A percentile compares a stretch with the other conserved stretches of the same genome.
Evolutionary conservation across 2,329 filamentous ascomycete genomes (phyloP).

Genomic region (Penicillium sp.): DNA sequence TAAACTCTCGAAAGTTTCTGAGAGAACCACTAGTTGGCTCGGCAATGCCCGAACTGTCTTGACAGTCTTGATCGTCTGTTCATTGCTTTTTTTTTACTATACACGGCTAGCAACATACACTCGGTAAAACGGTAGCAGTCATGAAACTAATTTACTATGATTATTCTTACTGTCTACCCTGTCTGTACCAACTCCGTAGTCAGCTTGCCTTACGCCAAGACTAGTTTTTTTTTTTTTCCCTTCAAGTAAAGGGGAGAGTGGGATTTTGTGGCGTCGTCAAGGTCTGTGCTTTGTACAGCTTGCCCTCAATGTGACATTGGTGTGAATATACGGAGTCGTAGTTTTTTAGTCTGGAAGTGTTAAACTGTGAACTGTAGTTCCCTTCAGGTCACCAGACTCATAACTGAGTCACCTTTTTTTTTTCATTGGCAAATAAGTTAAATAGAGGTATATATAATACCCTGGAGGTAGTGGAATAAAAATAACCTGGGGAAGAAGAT

Average conservation of each 20-base stretch:
- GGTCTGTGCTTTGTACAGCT: constrained; percentile 7
- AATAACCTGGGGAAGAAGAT: neutral
- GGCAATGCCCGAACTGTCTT: constrained; percentile 1
- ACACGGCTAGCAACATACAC: too few species aligned
- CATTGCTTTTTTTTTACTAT: neutral
- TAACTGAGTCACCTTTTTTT: neutral
- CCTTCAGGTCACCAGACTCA: neutral
- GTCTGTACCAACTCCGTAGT: neutral
- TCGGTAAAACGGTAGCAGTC: neutral
- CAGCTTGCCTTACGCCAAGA: constrained; percentile 3
- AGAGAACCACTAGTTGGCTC: neutral
- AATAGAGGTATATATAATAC: too few species aligned
- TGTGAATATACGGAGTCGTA: neutral
- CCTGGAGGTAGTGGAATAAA: neutral
- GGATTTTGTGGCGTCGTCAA: constrained; percentile 1
- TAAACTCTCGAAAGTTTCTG: neutral
- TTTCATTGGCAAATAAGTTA: neutral
- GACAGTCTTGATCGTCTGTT: neutral
- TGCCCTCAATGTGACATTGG: constrained; percentile 8
- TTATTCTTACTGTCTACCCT: neutral
- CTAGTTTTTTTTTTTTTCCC: neutral
- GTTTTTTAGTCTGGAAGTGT: neutral
- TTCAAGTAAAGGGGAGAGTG: neutral
- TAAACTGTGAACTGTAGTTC: neutral
- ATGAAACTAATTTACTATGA: neutral